Percentiles rank a stretch among this genome's conserved stretches.
phyloP scores from a whole-genome alignment of 2,329 filamentous ascomycete species.

The Penicillium expansum region DNA sequence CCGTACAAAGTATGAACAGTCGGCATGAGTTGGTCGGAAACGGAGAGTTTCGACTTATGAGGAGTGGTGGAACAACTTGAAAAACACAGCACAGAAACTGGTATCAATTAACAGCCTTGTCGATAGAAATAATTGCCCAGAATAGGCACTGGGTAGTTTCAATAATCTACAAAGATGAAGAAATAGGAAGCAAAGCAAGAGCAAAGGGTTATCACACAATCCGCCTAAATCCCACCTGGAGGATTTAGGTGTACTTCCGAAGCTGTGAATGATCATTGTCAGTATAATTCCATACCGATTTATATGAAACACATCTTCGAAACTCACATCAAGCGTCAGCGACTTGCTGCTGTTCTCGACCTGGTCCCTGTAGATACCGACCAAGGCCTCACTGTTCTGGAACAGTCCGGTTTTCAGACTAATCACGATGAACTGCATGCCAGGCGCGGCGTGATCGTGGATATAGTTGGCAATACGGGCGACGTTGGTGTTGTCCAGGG shows the following conservation, averaged over 20 bases:
- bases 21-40: background rate
- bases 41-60: background rate
- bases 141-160: background rate
- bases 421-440: constrained; percentile 99
- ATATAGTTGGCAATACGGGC: constrained; percentile 97
- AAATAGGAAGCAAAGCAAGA: constrained; percentile 6
- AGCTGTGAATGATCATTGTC: constrained; percentile 25
- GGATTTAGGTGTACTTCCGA: constrained; percentile 34
- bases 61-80: background rate
- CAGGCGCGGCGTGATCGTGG: constrained; percentile 85
- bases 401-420: constrained; percentile 93
- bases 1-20: background rate
- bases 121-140: constrained; percentile 1
- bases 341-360: constrained; percentile 87
- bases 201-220: constrained; percentile 15
- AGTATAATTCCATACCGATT: background rate
- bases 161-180: constrained; percentile 26
- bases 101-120: constrained; percentile 19
- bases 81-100: constrained; percentile 2
- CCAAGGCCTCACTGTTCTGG: constrained; percentile 91
- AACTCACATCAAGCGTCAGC: constrained; percentile 89
- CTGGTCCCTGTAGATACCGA: constrained; percentile 95
- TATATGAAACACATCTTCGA: background rate
- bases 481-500: constrained; percentile 96
- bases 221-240: constrained; percentile 6